Base-by-base conservation (phyloP, 257 asterid genomes). In the Petunia axillaris region DNA sequence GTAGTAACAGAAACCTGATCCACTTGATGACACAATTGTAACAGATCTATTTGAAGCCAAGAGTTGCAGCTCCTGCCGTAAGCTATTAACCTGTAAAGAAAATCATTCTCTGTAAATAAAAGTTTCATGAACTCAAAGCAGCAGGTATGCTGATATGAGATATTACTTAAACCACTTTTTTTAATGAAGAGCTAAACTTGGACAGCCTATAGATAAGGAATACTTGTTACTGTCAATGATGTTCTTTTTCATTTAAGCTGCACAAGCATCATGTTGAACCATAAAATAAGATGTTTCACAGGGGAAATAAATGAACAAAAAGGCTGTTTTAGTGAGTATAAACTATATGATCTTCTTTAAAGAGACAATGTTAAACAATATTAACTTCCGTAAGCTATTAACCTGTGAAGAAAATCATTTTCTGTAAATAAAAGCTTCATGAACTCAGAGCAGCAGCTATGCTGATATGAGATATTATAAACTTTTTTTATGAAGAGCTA, bases 51-150 rank as follows among this genome's bases (percentile, higher is more conserved):
- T 84, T 68, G 97, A 85, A 74, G 90, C 91, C 87, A 91, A 78
- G 74, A 88, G 84, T 71, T 89, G 93, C 87, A 96, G 90, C 90
- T 92, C 95, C 85, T 92, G 87, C 43, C 98, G 91, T 78, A 96
- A 86, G 81, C 91, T 87, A 82, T 90, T 89, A 76, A 96, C 96
- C 98, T 96, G 94, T 70, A 83, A 63, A 58, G 80, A 52, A 64
- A 65, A 38, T 65, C 82, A 64, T 10, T 9, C 50, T 37, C 77
- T 66, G 48, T 43, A 64, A 79, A 53, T 50, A 74, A 78, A 50
- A 16, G 40, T 8, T 8, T 64, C 5, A 38, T 52, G 82, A 38
- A 58, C 5, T 15, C 65, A 52, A 76, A 65, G 65, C 64, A 79
- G 76, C 55, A 50, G 38, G 77, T 36, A 58, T 9, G 75, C 48